Evolutionary conservation across 371 early-diverging fungal species (phyloP).

Genomic region (Haplosporangium sp.): DNA sequence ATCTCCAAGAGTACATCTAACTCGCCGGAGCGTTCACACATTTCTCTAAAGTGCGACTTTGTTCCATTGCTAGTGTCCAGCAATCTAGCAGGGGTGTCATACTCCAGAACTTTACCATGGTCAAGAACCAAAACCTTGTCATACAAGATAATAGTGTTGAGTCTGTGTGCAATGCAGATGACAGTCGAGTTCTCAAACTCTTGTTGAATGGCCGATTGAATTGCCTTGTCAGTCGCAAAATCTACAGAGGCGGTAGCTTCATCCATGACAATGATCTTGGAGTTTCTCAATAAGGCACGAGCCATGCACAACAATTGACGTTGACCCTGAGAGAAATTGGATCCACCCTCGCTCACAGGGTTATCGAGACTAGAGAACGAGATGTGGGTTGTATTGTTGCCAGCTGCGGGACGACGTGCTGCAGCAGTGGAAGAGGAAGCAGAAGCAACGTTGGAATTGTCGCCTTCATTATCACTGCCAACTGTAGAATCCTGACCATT

Average conservation of each 20-base stretch:
- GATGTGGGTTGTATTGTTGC: constrained; percentile 54
- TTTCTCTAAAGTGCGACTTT: constrained; percentile 66
- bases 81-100: constrained; percentile 63
- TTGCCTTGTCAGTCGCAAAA: constrained; percentile 70
- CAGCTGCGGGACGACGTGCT: constrained; percentile 6
- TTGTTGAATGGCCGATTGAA: constrained; percentile 78
- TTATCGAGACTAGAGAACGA: constrained; percentile 61
- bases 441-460: not conserved
- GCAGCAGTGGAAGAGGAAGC: constrained; percentile 10
- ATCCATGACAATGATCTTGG: constrained; percentile 79
- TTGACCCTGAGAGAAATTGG: constrained; percentile 85
- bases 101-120: constrained; percentile 74
- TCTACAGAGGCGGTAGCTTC: constrained; percentile 90
- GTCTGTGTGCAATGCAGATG: constrained; percentile 77
- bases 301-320: constrained; percentile 86
- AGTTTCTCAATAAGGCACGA: constrained; percentile 76
- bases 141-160: constrained; percentile 85
- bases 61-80: constrained; percentile 28
- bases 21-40: constrained; percentile 80
- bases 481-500: constrained; percentile 25
- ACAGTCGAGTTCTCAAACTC: constrained; percentile 71
- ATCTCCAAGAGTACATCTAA: constrained; percentile 67
- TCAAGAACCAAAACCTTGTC: constrained; percentile 81
- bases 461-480: constrained; percentile 34
- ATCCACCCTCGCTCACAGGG: constrained; percentile 77